A percentile compares a stretch with the other conserved stretches of the same genome.
Evolutionary conservation across 176 grass and related monocot genomes (phyloP).

Genomic region (Oryza officinalis): DNA sequence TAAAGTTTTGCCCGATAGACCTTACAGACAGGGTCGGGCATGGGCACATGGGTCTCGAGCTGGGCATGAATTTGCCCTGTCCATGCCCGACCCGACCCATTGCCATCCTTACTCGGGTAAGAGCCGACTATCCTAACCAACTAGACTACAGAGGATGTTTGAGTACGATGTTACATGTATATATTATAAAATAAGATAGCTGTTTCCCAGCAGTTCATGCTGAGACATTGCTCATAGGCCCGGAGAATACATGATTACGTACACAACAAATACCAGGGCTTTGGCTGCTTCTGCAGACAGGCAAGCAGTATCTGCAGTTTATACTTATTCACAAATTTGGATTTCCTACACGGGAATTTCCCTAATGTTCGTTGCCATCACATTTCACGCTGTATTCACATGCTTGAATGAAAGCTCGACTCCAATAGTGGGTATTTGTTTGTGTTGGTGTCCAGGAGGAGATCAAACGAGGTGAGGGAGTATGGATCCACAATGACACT

Average conservation of each 20-base stretch:
- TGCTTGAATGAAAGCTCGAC: conserved; percentile 29
- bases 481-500: conserved; percentile 52
- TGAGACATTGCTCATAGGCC: too few relatives aligned
- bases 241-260: not conserved
- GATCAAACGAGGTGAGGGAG: conserved; percentile 80
- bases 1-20: too few relatives aligned
- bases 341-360: not conserved
- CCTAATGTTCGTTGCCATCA: not conserved
- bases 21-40: too few relatives aligned
- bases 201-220: too few relatives aligned
- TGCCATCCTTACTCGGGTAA: not conserved
- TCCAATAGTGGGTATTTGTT: not conserved
- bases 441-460: conserved; percentile 30
- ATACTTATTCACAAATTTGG: not conserved
- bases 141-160: conserved; percentile 73
- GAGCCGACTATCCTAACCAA: conserved; percentile 98
- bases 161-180: too few relatives aligned
- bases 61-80: too few relatives aligned
- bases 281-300: not conserved
- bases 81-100: too few relatives aligned
- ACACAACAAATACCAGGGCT: not conserved
- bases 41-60: too few relatives aligned
- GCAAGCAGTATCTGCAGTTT: not conserved
- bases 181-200: too few relatives aligned
- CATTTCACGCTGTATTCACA: conserved; percentile 6